A percentile compares a stretch with the other conserved stretches of the same genome.
Evolutionary conservation across 129 eudicot species (phyloP).

Genomic region (Flaveria brownii): DNA sequence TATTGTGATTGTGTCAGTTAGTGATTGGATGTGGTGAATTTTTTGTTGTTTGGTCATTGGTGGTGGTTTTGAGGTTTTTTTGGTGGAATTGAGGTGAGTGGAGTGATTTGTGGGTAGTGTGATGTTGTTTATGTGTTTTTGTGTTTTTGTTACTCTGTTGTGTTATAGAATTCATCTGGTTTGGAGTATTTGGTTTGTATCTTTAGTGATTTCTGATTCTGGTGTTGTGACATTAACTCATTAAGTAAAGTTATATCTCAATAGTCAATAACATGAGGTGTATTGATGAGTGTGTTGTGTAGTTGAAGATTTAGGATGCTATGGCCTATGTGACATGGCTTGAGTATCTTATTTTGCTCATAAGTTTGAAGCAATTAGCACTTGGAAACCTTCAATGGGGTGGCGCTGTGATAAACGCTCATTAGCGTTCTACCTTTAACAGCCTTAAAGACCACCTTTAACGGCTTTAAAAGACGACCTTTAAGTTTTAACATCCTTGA

Average conservation of each 20-base stretch:
- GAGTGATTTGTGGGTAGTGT: conserved; percentile 23
- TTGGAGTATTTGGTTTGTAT: neutral
- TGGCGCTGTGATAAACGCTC: no score
- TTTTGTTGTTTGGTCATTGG: neutral
- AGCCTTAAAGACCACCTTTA: no score
- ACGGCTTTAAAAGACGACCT: no score
- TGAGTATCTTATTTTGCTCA: neutral
- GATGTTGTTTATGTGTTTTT: conserved; percentile 15
- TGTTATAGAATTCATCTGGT: neutral
- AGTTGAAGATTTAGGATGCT: neutral
- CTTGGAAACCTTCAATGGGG: no score
- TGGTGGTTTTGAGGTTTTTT: conserved; percentile 24
- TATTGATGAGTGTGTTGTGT: no score
- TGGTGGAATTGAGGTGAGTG: conserved; percentile 17
- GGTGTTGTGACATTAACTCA: conserved; percentile 11
- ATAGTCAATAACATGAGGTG: no score
- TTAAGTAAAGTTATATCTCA: neutral
- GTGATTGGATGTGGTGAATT: conserved; percentile 2
- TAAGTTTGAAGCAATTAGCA: conserved; percentile 13
- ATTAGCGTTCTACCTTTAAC: no score
- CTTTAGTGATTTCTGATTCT: neutral
- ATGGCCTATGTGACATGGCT: neutral
- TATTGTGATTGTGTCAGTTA: neutral
- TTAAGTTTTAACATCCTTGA: no score
- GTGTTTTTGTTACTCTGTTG: neutral